Conservation (phyloP, 2,329 filamentous ascomycete species). For the Zymoseptoria crescenta region DNA sequence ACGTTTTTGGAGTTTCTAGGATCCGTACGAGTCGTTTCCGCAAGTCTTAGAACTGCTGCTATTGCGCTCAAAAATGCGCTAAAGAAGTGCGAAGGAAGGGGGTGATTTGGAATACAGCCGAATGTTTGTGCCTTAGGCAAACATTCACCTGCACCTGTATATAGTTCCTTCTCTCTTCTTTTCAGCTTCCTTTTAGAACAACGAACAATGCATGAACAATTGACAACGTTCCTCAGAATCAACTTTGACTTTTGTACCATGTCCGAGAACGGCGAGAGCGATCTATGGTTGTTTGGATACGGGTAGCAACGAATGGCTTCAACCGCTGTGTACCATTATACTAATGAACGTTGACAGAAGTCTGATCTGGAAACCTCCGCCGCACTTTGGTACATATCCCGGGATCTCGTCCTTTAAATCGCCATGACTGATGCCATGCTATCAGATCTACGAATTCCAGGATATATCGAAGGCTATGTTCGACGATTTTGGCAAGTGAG, state of each 20-base stretch:
- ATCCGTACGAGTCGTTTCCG: no score
- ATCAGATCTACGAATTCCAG: conserved; percentile 72
- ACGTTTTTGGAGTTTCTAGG: no score
- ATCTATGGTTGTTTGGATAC: conserved; percentile 97
- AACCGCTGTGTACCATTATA: background rate
- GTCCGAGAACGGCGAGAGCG: conserved; percentile 11
- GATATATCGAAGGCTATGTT: conserved; percentile 89
- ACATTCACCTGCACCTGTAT: no score
- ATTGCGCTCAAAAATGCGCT: no score
- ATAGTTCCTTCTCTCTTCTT: no score
- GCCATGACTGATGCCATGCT: background rate
- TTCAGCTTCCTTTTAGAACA: no score
- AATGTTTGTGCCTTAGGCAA: no score
- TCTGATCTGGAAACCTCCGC: conserved; percentile 96
- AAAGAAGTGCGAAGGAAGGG: no score
- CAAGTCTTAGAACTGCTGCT: no score
- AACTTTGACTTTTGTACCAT: background rate
- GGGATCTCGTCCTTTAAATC: background rate
- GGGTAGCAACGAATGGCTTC: conserved; percentile 51
- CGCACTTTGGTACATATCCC: conserved; percentile 67
- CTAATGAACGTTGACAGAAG: conserved; percentile 50
- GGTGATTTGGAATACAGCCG: no score
- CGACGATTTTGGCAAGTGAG: conserved; percentile 87
- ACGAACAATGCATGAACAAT: no score
- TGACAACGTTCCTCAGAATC: background rate